Evolutionary conservation across 2,329 filamentous ascomycete genomes (phyloP).

Genomic region (Trichoderma simmonsii): DNA sequence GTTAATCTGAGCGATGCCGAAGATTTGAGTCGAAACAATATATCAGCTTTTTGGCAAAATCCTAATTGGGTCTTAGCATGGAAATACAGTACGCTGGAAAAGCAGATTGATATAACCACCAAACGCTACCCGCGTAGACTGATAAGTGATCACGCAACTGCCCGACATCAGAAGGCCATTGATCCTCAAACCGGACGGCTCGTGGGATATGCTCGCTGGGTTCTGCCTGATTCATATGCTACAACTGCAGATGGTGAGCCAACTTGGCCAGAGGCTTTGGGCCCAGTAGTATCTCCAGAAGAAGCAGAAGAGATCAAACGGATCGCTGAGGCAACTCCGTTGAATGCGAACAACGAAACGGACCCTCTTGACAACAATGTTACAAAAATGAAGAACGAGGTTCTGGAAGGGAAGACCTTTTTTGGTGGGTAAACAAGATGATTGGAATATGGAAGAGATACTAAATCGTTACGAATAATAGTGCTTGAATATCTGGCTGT

Average conservation of each 20-base stretch:
- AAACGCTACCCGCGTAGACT: constrained; percentile 14
- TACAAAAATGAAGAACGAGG: not conserved
- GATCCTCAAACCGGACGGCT: constrained; percentile 24
- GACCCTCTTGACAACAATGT: constrained; percentile 6
- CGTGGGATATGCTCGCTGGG: constrained; percentile 26
- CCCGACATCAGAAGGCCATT: constrained; percentile 25
- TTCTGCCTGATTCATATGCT: constrained; percentile 20
- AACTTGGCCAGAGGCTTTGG: constrained; percentile 18
- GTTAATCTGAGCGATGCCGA: not conserved
- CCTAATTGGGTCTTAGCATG: not conserved
- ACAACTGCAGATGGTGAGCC: not conserved
- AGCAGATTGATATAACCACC: not conserved
- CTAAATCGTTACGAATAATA: not conserved
- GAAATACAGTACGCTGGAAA: not conserved
- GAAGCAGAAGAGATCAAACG: constrained; percentile 13
- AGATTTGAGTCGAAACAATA: constrained; percentile 11
- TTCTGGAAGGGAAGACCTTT: not conserved
- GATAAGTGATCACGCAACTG: constrained; percentile 19
- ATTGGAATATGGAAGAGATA: not conserved
- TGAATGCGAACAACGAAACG: constrained; percentile 14
- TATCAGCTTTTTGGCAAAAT: constrained; percentile 7
- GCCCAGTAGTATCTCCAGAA: not conserved
- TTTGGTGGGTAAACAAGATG: not conserved
- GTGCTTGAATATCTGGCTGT: constrained; percentile 31
- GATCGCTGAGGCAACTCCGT: constrained; percentile 17